Evolutionary conservation across 1,284 basidiomycete genomes (phyloP).

Genomic region (Rhodotorula glutinis): DNA sequence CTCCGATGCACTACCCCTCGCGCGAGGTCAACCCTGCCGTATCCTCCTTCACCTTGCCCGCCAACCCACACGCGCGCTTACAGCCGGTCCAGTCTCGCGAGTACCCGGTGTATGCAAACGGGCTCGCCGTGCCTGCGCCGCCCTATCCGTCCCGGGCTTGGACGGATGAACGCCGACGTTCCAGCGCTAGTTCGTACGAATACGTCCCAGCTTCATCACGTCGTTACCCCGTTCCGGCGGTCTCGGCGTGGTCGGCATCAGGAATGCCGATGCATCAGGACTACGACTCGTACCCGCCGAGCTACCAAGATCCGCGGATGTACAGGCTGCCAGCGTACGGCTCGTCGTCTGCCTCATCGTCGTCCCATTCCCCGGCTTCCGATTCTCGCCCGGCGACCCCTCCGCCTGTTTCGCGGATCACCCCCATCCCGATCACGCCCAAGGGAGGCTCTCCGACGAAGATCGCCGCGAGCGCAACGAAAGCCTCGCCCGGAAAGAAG

Average conservation of each 20-base stretch:
- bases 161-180: conserved; percentile 2
- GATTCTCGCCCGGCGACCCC: conserved; percentile 1
- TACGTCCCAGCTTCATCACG: background rate
- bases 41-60: background rate
- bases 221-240: background rate
- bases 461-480: background rate
- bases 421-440: background rate
- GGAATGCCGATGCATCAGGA: background rate
- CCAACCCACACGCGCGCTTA: conserved; percentile 1
- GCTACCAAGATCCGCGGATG: background rate
- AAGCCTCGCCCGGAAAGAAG: conserved; percentile 2
- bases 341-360: conserved; percentile 1
- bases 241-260: background rate
- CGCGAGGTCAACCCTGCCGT: background rate
- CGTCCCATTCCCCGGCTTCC: conserved; percentile 1
- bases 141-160: background rate
- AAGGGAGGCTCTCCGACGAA: background rate
- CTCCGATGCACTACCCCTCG: background rate
- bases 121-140: background rate
- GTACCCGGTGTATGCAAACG: background rate
- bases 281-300: background rate
- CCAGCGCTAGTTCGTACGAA: background rate
- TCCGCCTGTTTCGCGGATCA: background rate
- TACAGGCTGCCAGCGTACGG: background rate
- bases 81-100: background rate